Percentiles rank a stretch among this genome's conserved stretches.
Evolutionary conservation across 495 filamentous ascomycete species (phyloP).

Genomic region (Oidiodendron maius): DNA sequence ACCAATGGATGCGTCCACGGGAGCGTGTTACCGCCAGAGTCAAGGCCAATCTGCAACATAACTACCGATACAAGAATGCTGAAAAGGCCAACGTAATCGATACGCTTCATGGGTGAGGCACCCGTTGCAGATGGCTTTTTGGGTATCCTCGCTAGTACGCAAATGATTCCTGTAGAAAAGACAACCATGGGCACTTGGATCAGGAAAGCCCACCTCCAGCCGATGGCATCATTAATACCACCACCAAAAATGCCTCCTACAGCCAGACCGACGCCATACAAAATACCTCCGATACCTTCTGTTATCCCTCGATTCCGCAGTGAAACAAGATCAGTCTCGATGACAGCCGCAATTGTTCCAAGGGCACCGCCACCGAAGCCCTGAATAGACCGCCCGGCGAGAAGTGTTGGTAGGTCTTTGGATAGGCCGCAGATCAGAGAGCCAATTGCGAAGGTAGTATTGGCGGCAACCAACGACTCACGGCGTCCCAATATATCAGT

Average conservation of each 20-base stretch:
- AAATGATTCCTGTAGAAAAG: constrained; percentile 57
- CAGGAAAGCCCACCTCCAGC: constrained; percentile 73
- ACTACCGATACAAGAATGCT: constrained; percentile 58
- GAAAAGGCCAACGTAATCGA: constrained; percentile 73
- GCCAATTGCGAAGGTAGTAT: constrained; percentile 1
- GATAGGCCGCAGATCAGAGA: constrained; percentile 2
- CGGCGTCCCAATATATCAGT: constrained; percentile 8
- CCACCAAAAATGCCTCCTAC: constrained; percentile 73
- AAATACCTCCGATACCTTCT: constrained; percentile 79
- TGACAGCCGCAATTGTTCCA: constrained; percentile 71
- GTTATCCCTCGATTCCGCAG: constrained; percentile 73
- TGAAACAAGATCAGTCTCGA: constrained; percentile 75
- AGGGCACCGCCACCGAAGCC: constrained; percentile 81
- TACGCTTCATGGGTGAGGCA: constrained; percentile 52
- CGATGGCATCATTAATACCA: constrained; percentile 66
- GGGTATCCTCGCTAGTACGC: constrained; percentile 61
- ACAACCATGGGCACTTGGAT: constrained; percentile 67
- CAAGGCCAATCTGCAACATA: constrained; percentile 69
- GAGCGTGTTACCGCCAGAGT: constrained; percentile 72
- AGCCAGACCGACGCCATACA: constrained; percentile 59
- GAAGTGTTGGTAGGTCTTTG: background rate
- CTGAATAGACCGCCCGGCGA: constrained; percentile 67
- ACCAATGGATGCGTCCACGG: constrained; percentile 77
- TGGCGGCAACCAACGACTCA: background rate
- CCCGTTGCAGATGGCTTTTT: constrained; percentile 55